A percentile compares a stretch with the other conserved stretches of the same genome.
These are phyloP conservation scores for Polygonum aviculare DNA, from an alignment of 148 eudicot species.

Conservation along the genomic window DNA sequence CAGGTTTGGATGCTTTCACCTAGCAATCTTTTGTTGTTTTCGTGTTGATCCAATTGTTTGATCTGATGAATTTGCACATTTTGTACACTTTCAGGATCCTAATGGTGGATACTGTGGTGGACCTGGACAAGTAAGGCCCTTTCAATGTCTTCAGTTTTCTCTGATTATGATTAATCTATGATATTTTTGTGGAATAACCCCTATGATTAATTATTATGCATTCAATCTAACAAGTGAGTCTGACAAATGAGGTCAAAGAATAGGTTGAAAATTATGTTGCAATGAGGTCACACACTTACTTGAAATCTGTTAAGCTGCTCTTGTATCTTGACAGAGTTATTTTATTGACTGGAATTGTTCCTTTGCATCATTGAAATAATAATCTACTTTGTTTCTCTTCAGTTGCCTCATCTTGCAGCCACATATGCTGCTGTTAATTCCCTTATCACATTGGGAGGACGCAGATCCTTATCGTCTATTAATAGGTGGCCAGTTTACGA, in stretches of 20 bases:
- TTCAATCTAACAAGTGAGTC: background rate
- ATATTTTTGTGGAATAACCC: background rate
- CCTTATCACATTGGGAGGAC: conserved; percentile 79
- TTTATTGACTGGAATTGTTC: too few species aligned
- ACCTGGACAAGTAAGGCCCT: conserved; percentile 75
- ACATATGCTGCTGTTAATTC: conserved; percentile 94
- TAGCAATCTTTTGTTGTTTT: background rate
- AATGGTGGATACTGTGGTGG: conserved; percentile 96
- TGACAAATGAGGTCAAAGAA: background rate
- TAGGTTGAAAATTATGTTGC: too few species aligned
- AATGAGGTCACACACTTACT: background rate
- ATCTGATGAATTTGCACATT: too few species aligned
- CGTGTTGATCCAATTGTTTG: too few species aligned
- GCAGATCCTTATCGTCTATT: conserved; percentile 60
- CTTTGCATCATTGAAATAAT: conserved; percentile 3
- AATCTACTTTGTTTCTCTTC: conserved; percentile 19
- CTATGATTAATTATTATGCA: background rate
- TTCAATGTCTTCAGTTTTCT: background rate
- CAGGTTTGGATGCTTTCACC: conserved; percentile 40
- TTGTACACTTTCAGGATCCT: conserved; percentile 38
- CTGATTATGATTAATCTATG: background rate
- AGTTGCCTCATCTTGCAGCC: conserved; percentile 98
- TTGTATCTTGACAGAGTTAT: too few species aligned
- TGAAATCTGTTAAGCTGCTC: background rate
- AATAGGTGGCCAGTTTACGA: conserved; percentile 44